Percentiles rank a stretch among this genome's conserved stretches.
Conservation (phyloP, 1,284 basidiomycete genomes). For the Wolfiporia cocos region DNA sequence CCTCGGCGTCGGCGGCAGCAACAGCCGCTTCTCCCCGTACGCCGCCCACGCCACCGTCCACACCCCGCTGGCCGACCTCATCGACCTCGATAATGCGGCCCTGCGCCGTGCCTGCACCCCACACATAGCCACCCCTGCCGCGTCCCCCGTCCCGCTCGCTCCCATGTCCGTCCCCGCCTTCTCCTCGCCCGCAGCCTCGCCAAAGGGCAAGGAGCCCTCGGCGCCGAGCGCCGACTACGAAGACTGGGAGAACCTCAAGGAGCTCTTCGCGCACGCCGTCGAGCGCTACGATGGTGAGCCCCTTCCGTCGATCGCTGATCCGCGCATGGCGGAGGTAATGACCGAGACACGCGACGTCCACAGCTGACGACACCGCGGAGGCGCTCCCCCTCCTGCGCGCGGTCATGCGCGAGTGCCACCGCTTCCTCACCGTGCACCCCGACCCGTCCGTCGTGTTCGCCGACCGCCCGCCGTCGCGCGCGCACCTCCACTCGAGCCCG, state of each 20-base stretch:
- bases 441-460: slow-evolving; percentile 49
- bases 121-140: too few species aligned
- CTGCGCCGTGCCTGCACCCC: too few species aligned
- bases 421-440: slow-evolving; percentile 43
- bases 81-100: too few species aligned
- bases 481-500: slow-evolving; percentile 47
- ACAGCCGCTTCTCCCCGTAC: too few species aligned
- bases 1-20: too few species aligned
- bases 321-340: slow-evolving; percentile 3
- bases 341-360: slow-evolving; percentile 5
- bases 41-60: too few species aligned
- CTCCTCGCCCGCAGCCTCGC: too few species aligned
- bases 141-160: too few species aligned
- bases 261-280: slow-evolving; percentile 47
- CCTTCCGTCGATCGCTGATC: neutral
- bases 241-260: slow-evolving; percentile 64
- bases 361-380: slow-evolving; percentile 41
- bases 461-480: slow-evolving; percentile 12
- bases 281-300: slow-evolving; percentile 53
- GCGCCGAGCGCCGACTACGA: slow-evolving; percentile 24
- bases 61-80: too few species aligned
- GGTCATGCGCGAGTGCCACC: slow-evolving; percentile 61
- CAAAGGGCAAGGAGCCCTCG: slow-evolving; percentile 2
- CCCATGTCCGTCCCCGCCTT: too few species aligned
- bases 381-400: slow-evolving; percentile 51